These are phyloP conservation scores for Phylloporus sp. DNA, from an alignment of 768 basidiomycete genomes.

Conservation along the genomic window DNA sequence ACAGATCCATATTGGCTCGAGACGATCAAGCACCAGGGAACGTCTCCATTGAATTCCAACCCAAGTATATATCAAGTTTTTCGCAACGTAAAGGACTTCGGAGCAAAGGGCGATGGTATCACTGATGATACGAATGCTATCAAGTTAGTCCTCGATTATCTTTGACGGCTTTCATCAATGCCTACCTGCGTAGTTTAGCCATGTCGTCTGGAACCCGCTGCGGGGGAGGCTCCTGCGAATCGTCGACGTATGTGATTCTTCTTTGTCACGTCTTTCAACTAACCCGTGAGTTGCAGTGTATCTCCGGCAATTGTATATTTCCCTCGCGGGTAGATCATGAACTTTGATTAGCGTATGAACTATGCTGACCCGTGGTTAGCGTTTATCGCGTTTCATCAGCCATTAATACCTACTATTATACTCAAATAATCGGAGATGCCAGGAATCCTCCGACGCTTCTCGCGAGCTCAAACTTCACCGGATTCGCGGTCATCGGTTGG, in stretches of 20 bases:
- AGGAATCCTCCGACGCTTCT: conserved; percentile 60
- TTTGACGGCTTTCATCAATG: background rate
- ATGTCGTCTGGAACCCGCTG: conserved; percentile 62
- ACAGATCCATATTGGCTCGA: conserved; percentile 60
- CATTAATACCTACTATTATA: conserved; percentile 70
- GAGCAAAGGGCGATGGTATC: conserved; percentile 57
- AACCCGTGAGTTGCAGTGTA: conserved; percentile 3
- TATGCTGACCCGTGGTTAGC: conserved; percentile 31
- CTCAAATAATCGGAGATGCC: conserved; percentile 72
- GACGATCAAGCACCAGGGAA: conserved; percentile 66
- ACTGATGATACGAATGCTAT: conserved; percentile 75
- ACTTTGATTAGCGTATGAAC: background rate
- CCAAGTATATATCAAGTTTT: conserved; percentile 58
- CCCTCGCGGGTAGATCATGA: conserved; percentile 50
- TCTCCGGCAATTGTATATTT: conserved; percentile 74
- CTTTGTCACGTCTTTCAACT: background rate
- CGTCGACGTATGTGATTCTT: conserved; percentile 41
- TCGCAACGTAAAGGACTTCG: conserved; percentile 65
- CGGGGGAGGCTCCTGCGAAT: conserved; percentile 41
- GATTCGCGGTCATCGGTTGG: conserved; percentile 71
- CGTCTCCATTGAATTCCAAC: conserved; percentile 57
- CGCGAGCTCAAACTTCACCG: conserved; percentile 54
- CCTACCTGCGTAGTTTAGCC: conserved; percentile 42
- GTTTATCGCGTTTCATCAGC: conserved; percentile 63
- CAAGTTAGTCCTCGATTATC: conserved; percentile 38